A percentile compares a stretch with the other conserved stretches of the same genome.
These are phyloP conservation scores for Coriolopsis trogii DNA, from an alignment of 1,284 basidiomycete genomes.

Conservation along the genomic window DNA sequence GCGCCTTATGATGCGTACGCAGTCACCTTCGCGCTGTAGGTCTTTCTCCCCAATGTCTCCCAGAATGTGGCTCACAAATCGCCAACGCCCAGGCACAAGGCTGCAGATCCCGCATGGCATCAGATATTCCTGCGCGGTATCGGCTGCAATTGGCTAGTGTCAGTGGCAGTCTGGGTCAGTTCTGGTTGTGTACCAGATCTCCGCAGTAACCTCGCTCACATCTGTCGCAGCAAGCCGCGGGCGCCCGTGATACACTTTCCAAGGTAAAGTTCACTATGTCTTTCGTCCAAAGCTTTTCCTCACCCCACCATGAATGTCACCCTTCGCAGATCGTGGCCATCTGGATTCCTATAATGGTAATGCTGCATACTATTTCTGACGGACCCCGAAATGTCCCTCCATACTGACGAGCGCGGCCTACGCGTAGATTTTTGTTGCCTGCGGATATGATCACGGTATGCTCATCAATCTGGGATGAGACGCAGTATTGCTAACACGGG, in stretches of 20 bases:
- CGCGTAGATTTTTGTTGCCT: slow-evolving; percentile 67
- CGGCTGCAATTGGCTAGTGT: slow-evolving; percentile 81
- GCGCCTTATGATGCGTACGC: slow-evolving; percentile 62
- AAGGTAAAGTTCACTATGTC: slow-evolving; percentile 47
- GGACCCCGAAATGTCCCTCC: neutral
- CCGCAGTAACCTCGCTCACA: neutral
- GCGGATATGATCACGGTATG: slow-evolving; percentile 72
- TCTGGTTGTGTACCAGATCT: neutral
- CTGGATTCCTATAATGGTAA: slow-evolving; percentile 81
- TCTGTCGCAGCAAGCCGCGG: slow-evolving; percentile 63
- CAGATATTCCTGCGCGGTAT: slow-evolving; percentile 79
- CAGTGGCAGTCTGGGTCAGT: slow-evolving; percentile 76
- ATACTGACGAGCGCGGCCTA: neutral
- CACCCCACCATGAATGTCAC: neutral
- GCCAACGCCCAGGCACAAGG: slow-evolving; percentile 52
- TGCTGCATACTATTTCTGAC: slow-evolving; percentile 21
- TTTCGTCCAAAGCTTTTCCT: neutral
- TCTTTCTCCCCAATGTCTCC: slow-evolving; percentile 2
- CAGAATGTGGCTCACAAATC: neutral
- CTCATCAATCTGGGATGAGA: too few relatives aligned
- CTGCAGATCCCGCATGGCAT: slow-evolving; percentile 66
- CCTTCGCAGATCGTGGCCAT: slow-evolving; percentile 56
- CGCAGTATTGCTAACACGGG: slow-evolving; percentile 3
- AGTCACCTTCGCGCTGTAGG: slow-evolving; percentile 56
- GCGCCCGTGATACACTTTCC: slow-evolving; percentile 70